Evolutionary conservation across 805 yeast species (phyloP).

Genomic region (Wickerhamomyces bovis): DNA sequence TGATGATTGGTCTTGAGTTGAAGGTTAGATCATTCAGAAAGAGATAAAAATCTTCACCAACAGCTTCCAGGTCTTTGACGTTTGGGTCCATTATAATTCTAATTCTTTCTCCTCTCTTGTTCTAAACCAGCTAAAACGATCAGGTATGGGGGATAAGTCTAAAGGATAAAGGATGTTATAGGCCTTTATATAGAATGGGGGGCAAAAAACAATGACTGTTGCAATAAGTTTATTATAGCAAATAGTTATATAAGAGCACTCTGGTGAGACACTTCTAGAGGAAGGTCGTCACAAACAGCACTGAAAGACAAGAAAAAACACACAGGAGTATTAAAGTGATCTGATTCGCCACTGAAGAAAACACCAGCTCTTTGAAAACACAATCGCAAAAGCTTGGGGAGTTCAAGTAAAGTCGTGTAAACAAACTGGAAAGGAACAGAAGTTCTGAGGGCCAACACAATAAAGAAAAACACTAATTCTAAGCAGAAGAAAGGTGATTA

Average conservation of each 20-base stretch:
- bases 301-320: not conserved
- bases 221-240: not conserved
- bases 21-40: slow-evolving; percentile 74
- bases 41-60: slow-evolving; percentile 56
- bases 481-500: too few species aligned
- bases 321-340: not conserved
- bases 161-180: not conserved
- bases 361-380: too few species aligned
- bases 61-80: slow-evolving; percentile 16
- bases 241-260: not conserved
- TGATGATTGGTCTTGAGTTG: slow-evolving; percentile 86
- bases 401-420: not conserved
- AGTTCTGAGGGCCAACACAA: too few species aligned
- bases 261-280: not conserved
- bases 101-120: not conserved
- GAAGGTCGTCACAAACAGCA: not conserved
- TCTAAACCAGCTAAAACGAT: not conserved
- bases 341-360: not conserved
- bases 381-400: too few species aligned
- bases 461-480: too few species aligned
- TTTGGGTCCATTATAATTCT: not conserved
- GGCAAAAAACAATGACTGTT: not conserved
- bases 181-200: not conserved
- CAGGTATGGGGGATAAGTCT: not conserved
- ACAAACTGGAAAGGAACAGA: too few species aligned